Evolutionary conservation across 2,329 filamentous ascomycete genomes (phyloP).

Genomic region (Allantophomopsis lycopodina): DNA sequence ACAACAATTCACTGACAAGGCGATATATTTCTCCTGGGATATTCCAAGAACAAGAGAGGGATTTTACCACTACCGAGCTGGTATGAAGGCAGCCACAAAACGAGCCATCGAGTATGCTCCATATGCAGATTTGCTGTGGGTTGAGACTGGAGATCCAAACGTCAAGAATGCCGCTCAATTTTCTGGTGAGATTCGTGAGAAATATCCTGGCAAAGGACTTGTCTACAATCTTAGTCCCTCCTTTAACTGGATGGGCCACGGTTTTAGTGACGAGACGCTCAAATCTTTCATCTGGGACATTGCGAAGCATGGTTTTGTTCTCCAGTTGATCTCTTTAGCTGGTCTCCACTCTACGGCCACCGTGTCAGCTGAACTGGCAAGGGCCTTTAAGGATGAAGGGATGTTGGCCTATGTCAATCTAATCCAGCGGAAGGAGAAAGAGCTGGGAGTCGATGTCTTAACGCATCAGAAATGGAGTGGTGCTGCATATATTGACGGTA

Average conservation of each 20-base stretch:
- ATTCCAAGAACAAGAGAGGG: conserved; percentile 87
- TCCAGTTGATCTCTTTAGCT: conserved; percentile 54
- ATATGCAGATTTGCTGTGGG: conserved; percentile 91
- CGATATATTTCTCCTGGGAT: conserved; percentile 80
- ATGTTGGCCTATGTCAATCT: conserved; percentile 98
- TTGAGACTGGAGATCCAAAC: conserved; percentile 84
- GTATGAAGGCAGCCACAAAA: conserved; percentile 79
- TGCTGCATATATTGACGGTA: conserved; percentile 70
- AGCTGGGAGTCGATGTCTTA: conserved; percentile 34
- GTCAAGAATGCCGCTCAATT: conserved; percentile 66
- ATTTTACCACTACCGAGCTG: conserved; percentile 80
- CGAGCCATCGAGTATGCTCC: conserved; percentile 83
- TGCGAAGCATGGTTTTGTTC: conserved; percentile 68
- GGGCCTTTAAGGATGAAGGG: conserved; percentile 74
- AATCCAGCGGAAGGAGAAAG: conserved; percentile 82
- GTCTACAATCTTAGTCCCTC: conserved; percentile 95
- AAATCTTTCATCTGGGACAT: conserved; percentile 96
- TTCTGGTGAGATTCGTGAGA: conserved; percentile 58
- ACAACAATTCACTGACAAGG: conserved; percentile 46
- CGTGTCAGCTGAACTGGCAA: conserved; percentile 60
- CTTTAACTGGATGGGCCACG: conserved; percentile 98
- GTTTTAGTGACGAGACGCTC: conserved; percentile 70
- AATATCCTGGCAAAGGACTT: conserved; percentile 67
- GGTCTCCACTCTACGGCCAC: conserved; percentile 53
- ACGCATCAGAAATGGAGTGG: conserved; percentile 38